Conservation (phyloP, 73 alveolate species). For the Blepharisma japonicum region DNA sequence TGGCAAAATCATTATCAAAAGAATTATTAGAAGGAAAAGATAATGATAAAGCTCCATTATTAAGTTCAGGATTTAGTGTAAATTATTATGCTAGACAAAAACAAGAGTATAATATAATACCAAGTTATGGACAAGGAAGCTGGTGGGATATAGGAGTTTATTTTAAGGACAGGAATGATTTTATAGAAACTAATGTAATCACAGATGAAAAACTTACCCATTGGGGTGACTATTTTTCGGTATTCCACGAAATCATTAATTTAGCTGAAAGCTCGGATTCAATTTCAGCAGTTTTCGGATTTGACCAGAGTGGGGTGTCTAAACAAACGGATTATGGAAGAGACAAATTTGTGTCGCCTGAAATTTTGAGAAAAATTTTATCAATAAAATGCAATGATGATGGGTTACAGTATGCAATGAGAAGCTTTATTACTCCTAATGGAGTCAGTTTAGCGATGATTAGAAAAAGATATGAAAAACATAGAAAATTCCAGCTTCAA, state of each 20-base stretch:
- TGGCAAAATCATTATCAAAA: not conserved
- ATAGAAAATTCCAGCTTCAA: not conserved
- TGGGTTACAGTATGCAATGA: not conserved
- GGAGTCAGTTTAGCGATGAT: not conserved
- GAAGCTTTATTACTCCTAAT: not conserved
- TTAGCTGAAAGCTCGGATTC: not conserved
- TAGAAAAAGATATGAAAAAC: not conserved
- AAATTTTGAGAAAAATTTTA: not conserved
- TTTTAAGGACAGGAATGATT: conserved; percentile 4
- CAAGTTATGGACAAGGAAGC: conserved; percentile 9
- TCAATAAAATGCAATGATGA: not conserved
- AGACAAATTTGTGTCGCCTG: conserved; percentile 1
- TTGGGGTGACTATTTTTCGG: not conserved
- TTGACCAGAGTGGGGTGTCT: conserved; percentile 10
- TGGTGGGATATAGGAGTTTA: conserved; percentile 22
- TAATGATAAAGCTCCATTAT: not conserved
- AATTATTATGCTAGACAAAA: not conserved
- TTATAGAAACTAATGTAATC: conserved; percentile 17
- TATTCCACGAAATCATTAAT: not conserved
- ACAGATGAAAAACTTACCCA: not conserved
- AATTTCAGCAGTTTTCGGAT: not conserved
- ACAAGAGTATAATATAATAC: not conserved
- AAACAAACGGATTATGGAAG: not conserved
- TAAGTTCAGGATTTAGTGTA: not conserved
- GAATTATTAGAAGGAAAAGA: conserved; percentile 12